These are phyloP conservation scores for Pythium angustatum DNA, from an alignment of 352 stramenopile species.

Conservation along the genomic window DNA sequence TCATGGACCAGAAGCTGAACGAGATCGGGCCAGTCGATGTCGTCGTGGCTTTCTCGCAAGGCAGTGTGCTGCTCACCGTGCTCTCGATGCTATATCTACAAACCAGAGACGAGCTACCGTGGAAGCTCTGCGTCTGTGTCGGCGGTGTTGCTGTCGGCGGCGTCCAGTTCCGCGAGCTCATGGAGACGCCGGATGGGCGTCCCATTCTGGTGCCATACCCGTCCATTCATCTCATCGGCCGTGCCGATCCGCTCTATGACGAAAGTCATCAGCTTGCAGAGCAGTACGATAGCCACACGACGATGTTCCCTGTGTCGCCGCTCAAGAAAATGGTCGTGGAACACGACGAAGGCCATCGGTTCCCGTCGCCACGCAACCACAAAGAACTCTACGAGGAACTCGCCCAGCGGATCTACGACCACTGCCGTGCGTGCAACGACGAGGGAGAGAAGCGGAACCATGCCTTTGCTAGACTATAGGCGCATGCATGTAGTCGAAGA, in stretches of 20 bases:
- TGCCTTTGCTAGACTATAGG: slow-evolving; percentile 5
- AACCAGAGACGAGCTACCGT: slow-evolving; percentile 30
- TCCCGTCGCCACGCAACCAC: slow-evolving; percentile 33
- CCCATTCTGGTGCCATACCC: slow-evolving; percentile 28
- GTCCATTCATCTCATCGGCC: slow-evolving; percentile 51
- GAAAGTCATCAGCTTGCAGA: slow-evolving; percentile 22
- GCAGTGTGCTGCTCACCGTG: slow-evolving; percentile 44
- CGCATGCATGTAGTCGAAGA: neutral
- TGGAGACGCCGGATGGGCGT: slow-evolving; percentile 34
- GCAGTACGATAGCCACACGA: slow-evolving; percentile 12
- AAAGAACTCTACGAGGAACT: slow-evolving; percentile 33
- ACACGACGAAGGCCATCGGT: slow-evolving; percentile 39
- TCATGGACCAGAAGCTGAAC: slow-evolving; percentile 42
- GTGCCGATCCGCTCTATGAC: slow-evolving; percentile 35
- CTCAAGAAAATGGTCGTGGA: slow-evolving; percentile 41
- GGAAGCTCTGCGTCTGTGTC: slow-evolving; percentile 45
- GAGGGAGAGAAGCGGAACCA: neutral
- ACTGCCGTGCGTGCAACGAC: slow-evolving; percentile 30
- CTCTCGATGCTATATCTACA: slow-evolving; percentile 37
- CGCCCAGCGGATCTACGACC: slow-evolving; percentile 26
- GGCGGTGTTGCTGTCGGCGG: slow-evolving; percentile 37
- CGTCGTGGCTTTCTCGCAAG: slow-evolving; percentile 60
- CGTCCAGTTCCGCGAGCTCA: slow-evolving; percentile 38
- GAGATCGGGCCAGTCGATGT: slow-evolving; percentile 48
- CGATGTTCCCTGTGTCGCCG: slow-evolving; percentile 11